Evolutionary conservation across 495 filamentous ascomycete species (phyloP), one percentile per base, ranked within the genome.

Genomic region (Parathielavia hyrcaniae): DNA sequence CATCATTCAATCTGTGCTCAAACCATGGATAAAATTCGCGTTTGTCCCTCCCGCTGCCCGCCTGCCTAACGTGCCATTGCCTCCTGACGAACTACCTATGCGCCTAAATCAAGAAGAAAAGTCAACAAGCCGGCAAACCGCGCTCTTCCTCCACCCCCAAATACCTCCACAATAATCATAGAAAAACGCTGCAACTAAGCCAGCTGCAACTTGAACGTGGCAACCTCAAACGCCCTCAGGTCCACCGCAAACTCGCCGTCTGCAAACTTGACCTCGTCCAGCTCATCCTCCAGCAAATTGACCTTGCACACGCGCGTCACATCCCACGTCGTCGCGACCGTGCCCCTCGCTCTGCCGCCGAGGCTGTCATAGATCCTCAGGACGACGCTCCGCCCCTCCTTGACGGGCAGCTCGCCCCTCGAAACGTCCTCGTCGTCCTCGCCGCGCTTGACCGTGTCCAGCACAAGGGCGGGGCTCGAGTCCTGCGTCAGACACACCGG

Each of bases 371-470:
- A 98, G 12, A 96, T 74, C 2, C 93, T 80, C 41, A 96, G 32
- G 51, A 98, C 82, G 22, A 97, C 77, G 66, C 89, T 93, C 67
- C 77, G 77, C 12, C 91, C 91, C 61, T 81, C 79, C 55, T 87
- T 80, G 38, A 72, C 75, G 11, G 84, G 79, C 38, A 95, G 67
- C n/a, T 85, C 86, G 32, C 83, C 87, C 4, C 78, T 73, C 26
- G 83, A 87, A 16, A 96, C 83, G 64, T 96, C 93, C 68, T 88
- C 89, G 62, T 98, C 93, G 63, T 98, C 93, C 72, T 97, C 95
- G 23, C 90, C 93, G 53, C 93, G 85, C 78, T 96, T 96, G 62
- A 96, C 77, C 16, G 82, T 85, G 66, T 96, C 91, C 7, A 96
- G 76, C 22, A 96, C 73, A 19, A 96, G 72, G 9, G 85, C 82